Evolutionary conservation across 345 rosid genomes (phyloP), one percentile per base, ranked within the genome.

Genomic region (Eutrema japonicum): DNA sequence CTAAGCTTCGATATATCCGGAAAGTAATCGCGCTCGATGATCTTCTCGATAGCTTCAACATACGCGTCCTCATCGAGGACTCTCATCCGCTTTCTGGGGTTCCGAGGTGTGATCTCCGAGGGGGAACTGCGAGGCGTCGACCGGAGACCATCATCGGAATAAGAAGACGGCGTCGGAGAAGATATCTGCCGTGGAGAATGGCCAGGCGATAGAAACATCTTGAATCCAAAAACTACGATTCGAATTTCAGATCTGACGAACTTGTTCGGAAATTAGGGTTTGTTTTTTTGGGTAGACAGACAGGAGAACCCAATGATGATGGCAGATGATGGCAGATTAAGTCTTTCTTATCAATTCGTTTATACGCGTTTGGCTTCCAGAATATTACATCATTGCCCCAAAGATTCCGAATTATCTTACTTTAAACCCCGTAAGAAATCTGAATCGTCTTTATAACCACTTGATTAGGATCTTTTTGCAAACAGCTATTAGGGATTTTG

Each of bases 21-120:
- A 78, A 92, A 95, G 85, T 81, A 95, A 71, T 95, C 98, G 22
- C 99, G 96, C 81, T 95, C 98, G 72, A 95, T 86, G 76, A 95
- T 92, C 82, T 83, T 84, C 94, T 95, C 98, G 56, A 95, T 87
- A 42, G 93, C 90, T 38, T 86, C 90, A 0, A 87, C 97, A 52
- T 92, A 95, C 3, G 85, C 73, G 77, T 95, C 99, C 65, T 95
- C 96, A 11, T 95, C 96, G 26, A 95, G 92, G 27, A 95, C 97
- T 18, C 77, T 70, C 49, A 85, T 38, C 3, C 85, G 82, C 68
- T 89, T 92, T 43, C 80, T 76, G n/a, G 89, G 79, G 64, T 72
- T 82, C 13, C 43, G 51, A 1, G 79, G 79, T 7, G 76, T 29
- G 41, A 66, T 50, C 2, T 86, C 72, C 16, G 89, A 73, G n/a